Evolutionary conservation across 140 eudicot genomes (phyloP).

Genomic region (Ambrosia hybrid): DNA sequence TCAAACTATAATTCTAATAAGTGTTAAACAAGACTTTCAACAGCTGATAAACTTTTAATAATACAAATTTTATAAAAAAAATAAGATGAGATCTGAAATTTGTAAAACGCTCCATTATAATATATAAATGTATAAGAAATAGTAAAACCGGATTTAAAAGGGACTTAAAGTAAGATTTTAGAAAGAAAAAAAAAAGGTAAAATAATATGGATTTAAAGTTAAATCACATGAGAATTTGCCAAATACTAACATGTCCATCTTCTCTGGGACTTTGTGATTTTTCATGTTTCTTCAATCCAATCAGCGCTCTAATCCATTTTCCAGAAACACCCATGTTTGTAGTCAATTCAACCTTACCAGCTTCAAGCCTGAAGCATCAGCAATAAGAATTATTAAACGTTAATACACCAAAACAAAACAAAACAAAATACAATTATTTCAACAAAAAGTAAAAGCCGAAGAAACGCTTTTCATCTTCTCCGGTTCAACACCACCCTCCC

Average conservation of each 20-base stretch:
- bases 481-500: background rate
- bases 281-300: conserved; percentile 83
- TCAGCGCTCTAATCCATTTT: conserved; percentile 78
- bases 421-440: background rate
- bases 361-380: conserved; percentile 39
- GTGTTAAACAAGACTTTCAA: background rate
- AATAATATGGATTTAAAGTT: no score
- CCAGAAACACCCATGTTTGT: conserved; percentile 78
- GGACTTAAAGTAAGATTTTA: background rate
- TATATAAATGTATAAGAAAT: background rate
- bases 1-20: background rate
- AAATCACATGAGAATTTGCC: no score
- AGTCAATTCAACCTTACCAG: conserved; percentile 23
- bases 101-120: background rate
- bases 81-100: background rate
- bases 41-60: background rate
- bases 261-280: conserved; percentile 58
- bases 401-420: background rate
- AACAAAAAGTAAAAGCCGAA: background rate
- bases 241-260: conserved; percentile 61
- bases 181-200: background rate
- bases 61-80: background rate
- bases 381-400: background rate
- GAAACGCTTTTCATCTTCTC: background rate
- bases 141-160: background rate